Conservation (phyloP, 2,329 filamentous ascomycete genomes). For the Trichoderma pleuroti region DNA sequence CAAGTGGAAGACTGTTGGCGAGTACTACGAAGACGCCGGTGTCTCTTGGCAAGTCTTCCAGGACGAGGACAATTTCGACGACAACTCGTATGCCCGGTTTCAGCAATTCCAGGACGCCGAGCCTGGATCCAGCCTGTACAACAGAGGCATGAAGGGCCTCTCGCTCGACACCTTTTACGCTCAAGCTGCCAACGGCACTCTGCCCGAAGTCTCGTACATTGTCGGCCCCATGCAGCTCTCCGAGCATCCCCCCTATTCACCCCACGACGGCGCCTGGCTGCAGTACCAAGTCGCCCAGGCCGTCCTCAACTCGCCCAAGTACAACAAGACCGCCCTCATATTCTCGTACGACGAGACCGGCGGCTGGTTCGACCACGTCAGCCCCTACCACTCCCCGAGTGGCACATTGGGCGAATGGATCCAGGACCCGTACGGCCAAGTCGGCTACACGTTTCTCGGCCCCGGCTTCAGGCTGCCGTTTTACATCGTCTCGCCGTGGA, state of each 20-base stretch:
- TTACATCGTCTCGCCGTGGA: constrained; percentile 55
- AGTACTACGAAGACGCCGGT: constrained; percentile 46
- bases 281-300: constrained; percentile 51
- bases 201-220: constrained; percentile 51
- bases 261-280: constrained; percentile 53
- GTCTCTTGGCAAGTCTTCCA: constrained; percentile 51
- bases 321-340: constrained; percentile 47
- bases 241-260: constrained; percentile 51
- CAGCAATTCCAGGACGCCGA: constrained; percentile 47
- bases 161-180: constrained; percentile 49
- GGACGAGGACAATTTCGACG: constrained; percentile 50
- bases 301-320: constrained; percentile 47
- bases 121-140: constrained; percentile 38
- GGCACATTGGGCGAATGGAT: constrained; percentile 52
- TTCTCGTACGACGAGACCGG: constrained; percentile 47
- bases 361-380: constrained; percentile 53
- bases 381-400: constrained; percentile 47
- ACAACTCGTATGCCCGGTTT: constrained; percentile 54
- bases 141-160: constrained; percentile 45
- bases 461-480: constrained; percentile 49
- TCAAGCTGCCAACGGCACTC: constrained; percentile 46
- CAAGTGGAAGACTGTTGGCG: constrained; percentile 51
- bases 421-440: constrained; percentile 39
- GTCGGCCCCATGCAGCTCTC: constrained; percentile 49
- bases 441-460: constrained; percentile 36